A percentile compares a stretch with the other conserved stretches of the same genome.
phyloP scores from a whole-genome alignment of 768 basidiomycete genomes.

The Butyriboletus loyo region DNA sequence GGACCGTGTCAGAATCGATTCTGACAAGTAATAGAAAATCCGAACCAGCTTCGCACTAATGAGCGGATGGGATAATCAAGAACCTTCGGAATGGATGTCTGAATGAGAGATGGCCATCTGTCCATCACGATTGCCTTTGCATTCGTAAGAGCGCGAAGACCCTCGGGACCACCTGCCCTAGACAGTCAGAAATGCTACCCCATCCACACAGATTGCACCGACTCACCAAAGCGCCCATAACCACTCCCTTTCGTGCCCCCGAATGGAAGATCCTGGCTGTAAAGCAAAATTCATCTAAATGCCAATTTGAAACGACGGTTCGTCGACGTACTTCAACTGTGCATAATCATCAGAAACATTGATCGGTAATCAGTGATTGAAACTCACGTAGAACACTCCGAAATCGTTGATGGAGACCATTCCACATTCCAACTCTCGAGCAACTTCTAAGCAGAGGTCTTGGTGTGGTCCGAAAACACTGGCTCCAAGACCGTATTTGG shows the following conservation, averaged over 20 bases:
- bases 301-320: slow-evolving; percentile 6
- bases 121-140: slow-evolving; percentile 86
- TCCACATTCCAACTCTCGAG: slow-evolving; percentile 81
- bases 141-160: slow-evolving; percentile 82
- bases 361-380: neutral
- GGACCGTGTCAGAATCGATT: neutral
- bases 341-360: slow-evolving; percentile 14
- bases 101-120: slow-evolving; percentile 76
- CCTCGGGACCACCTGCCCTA: slow-evolving; percentile 81
- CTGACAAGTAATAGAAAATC: slow-evolving; percentile 3
- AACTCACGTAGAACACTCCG: slow-evolving; percentile 77
- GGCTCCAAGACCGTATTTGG: slow-evolving; percentile 87
- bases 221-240: slow-evolving; percentile 87
- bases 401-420: slow-evolving; percentile 99
- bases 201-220: neutral
- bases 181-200: slow-evolving; percentile 6
- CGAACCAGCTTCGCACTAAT: slow-evolving; percentile 70
- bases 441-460: slow-evolving; percentile 73
- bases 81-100: slow-evolving; percentile 82
- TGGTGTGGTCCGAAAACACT: slow-evolving; percentile 91
- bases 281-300: slow-evolving; percentile 1
- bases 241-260: slow-evolving; percentile 91
- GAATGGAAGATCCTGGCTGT: slow-evolving; percentile 89
- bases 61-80: slow-evolving; percentile 86
- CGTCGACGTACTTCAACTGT: slow-evolving; percentile 61